Evolutionary conservation across 306 rosid genomes (phyloP), one percentile per base, ranked within the genome.

Genomic region (Inga leiocalycina): DNA sequence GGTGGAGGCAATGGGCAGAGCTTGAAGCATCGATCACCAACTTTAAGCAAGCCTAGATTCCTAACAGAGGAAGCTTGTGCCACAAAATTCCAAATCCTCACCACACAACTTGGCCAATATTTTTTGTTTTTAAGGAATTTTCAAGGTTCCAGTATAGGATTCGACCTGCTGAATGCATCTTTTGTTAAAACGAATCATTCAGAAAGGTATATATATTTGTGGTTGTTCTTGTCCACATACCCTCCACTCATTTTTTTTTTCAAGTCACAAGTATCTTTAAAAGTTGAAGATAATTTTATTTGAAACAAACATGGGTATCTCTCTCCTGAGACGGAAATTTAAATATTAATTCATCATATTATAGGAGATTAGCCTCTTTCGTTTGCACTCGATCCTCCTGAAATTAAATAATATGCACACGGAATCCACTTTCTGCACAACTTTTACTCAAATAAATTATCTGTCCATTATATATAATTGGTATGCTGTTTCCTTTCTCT

Each of bases 341-440:
- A 5, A 39, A 39, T 39, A 0, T 39, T 39, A 39, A 39, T 39
- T 37, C 1, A 0, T 37, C 7, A 37, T 6, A 37, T 37, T 37
- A 37, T 5, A 3, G 5, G 41, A 37, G 5, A 37, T 37, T 5
- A 37, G 5, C 41, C 41, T 37, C 41, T 5, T 5, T 37, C 7
- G 5, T 6, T 37, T 27, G 7, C 5, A 37, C 41, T 37, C 7
- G 30, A 27, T 27, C 30, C 30, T 27, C 30, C 34, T 32, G 3
- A 32, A 39, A 39, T 37, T 37, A 37, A 37, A 4, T 37, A 37
- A 37, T 5, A 83, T 76, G 49, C 20, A 5, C 59, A 51, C n/a
- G 74, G 84, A 79, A 84, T 87, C 88, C 82, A 84, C 88, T 79
- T 75, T 79, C 75, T 13, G 46, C 66, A 81, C 80, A 69, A 74